Evolutionary conservation across 2,329 filamentous ascomycete genomes (phyloP), one percentile per base, ranked within the genome.

Genomic region (Chaetomiaceae sp.): DNA sequence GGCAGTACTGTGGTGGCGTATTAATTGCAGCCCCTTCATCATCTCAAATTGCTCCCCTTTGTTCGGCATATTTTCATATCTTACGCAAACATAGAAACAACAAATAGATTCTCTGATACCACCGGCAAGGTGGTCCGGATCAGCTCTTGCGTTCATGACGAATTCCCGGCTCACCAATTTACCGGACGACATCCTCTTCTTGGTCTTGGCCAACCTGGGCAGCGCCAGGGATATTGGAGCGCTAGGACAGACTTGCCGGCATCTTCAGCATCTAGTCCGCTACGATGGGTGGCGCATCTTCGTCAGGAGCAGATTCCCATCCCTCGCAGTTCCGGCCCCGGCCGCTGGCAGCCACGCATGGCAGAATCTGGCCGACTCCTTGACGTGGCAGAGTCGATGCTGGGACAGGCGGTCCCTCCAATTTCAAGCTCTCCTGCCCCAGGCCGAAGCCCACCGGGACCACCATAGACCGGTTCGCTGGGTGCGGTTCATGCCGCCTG

Each of bases 351-450:
- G 49, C 19, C 50, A 44, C 12, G 53, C 47, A 14, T 76, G 73
- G 64, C 51, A 54, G 10, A 53, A 59, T 11, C 59, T 72, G 20
- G 74, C 74, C 6, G 63, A 70, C 20, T 67, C 65, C 0, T 57
- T 76, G 35, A 76, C 75, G 0, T 72, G 70, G 52, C 69, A 77
- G 44, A 69, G 72, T 22, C 67, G 74, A 6, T 74, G 71, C 54
- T 79, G 75, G 76, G 75, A 78, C 39, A 68, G 66, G 42, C 68
- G 73, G 1, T 61, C 68, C 0, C 53, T 72, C 17, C 63, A 65
- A 14, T 67, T 77, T 46, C 63, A 64, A 39, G 58, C 60, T 48
- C 34, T 60, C 30, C 54, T 60, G 6, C 59, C 55, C n/a, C 47
- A 39, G 11, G 45, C 15, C 5, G 60, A 53, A 35, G 15, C 42